Percentiles rank a stretch among this genome's conserved stretches.
Evolutionary conservation across 2,329 filamentous ascomycete genomes (phyloP).

Genomic region (Endothia cerciana): DNA sequence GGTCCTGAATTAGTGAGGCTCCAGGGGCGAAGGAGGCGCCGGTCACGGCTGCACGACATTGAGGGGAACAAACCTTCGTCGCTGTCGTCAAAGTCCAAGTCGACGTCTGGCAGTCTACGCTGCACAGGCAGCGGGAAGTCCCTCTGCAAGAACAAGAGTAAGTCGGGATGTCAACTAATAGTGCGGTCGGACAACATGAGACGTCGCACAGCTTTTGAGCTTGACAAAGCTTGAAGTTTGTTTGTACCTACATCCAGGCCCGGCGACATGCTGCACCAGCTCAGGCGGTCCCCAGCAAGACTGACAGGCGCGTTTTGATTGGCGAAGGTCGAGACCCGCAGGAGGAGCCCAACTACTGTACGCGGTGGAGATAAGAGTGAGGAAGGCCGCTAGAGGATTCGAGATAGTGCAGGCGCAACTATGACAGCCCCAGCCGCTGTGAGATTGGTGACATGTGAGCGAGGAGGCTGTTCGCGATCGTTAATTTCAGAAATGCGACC

Average conservation of each 20-base stretch:
- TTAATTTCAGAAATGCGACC: conserved; percentile 6
- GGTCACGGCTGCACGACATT: background rate
- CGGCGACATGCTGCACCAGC: conserved; percentile 26
- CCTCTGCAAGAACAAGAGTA: conserved; percentile 15
- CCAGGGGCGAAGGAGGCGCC: background rate
- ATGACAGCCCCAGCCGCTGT: conserved; percentile 2
- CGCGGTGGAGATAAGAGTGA: conserved; percentile 11
- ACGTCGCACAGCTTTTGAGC: conserved; percentile 18
- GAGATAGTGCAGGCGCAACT: conserved; percentile 16
- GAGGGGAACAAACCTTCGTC: conserved; percentile 28
- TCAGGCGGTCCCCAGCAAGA: conserved; percentile 21
- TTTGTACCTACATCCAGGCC: conserved; percentile 27
- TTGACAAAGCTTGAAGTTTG: conserved; percentile 18
- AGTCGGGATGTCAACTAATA: conserved; percentile 15
- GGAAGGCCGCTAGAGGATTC: conserved; percentile 19
- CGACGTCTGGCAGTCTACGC: conserved; percentile 28
- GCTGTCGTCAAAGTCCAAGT: conserved; percentile 27
- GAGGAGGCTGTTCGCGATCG: conserved; percentile 10
- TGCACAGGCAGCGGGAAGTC: conserved; percentile 26
- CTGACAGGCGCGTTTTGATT: conserved; percentile 25
- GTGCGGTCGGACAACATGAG: background rate
- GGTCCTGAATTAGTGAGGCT: conserved; percentile 2
- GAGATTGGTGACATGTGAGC: background rate
- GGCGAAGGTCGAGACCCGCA: conserved; percentile 26
- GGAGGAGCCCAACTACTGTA: conserved; percentile 10